phyloP scores from a whole-genome alignment of 2,329 filamentous ascomycete genomes.

The Ascochyta clinopodiicola region DNA sequence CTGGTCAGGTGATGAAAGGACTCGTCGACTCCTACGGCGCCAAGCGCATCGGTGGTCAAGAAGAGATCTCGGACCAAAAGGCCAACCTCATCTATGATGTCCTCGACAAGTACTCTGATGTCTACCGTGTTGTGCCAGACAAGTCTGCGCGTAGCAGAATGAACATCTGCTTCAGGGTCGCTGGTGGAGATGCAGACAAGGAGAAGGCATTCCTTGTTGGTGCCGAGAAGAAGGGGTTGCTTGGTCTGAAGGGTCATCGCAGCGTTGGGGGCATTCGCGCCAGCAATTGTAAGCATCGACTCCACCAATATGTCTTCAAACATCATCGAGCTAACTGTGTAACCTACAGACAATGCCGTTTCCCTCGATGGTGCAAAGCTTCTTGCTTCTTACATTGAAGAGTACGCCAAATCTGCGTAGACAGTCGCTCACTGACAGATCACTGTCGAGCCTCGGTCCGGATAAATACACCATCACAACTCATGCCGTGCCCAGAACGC shows the following conservation, averaged over 20 bases:
- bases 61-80: conserved; percentile 76
- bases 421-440: neutral
- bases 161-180: conserved; percentile 92
- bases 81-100: conserved; percentile 76
- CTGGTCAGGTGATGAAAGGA: conserved; percentile 83
- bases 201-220: conserved; percentile 83
- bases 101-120: conserved; percentile 73
- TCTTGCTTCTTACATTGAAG: conserved; percentile 69
- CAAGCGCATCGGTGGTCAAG: conserved; percentile 76
- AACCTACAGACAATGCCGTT: conserved; percentile 73
- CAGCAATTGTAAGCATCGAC: conserved; percentile 68
- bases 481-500: too few relatives aligned
- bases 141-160: conserved; percentile 81
- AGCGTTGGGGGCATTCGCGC: conserved; percentile 85
- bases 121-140: conserved; percentile 81
- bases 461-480: neutral
- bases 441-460: neutral
- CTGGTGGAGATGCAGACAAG: conserved; percentile 67
- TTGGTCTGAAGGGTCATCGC: conserved; percentile 87
- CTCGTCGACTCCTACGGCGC: conserved; percentile 70
- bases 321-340: conserved; percentile 7
- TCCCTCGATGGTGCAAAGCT: conserved; percentile 70
- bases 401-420: conserved; percentile 57
- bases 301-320: neutral
- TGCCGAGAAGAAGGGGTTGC: conserved; percentile 70